These are phyloP conservation scores for Komagataea norvegica DNA, from an alignment of 1,139 yeast genomes.

Conservation along the genomic window DNA sequence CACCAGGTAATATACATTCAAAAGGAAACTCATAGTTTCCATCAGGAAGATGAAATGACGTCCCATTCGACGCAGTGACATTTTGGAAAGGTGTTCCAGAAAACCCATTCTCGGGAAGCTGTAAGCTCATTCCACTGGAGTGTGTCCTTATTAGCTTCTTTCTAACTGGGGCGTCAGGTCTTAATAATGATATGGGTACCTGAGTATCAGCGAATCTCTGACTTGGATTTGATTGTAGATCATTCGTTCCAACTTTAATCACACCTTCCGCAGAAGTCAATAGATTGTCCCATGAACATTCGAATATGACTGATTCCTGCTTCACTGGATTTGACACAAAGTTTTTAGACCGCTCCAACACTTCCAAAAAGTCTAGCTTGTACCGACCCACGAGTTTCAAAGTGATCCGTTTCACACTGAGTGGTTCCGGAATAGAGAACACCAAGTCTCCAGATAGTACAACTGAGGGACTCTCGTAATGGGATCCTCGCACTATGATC, in stretches of 20 bases:
- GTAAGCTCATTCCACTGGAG: conserved; percentile 23
- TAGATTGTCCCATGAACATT: conserved; percentile 57
- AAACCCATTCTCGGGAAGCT: conserved; percentile 26
- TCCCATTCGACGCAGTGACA: conserved; percentile 23
- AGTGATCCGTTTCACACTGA: conserved; percentile 43
- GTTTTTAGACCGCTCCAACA: conserved; percentile 34
- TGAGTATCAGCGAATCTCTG: conserved; percentile 5
- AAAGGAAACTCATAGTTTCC: conserved; percentile 71
- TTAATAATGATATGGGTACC: conserved; percentile 3
- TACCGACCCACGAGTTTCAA: conserved; percentile 50
- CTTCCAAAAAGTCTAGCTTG: conserved; percentile 49
- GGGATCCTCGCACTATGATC: conserved; percentile 51
- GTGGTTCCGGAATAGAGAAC: conserved; percentile 47
- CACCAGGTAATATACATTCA: conserved; percentile 49
- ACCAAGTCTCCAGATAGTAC: conserved; percentile 54
- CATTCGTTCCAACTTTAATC: conserved; percentile 42
- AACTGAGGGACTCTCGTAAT: conserved; percentile 50
- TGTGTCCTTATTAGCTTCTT: conserved; percentile 20
- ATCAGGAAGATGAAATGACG: conserved; percentile 44
- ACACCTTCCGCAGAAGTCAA: conserved; percentile 44
- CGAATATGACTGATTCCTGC: conserved; percentile 47
- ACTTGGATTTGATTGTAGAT: conserved; percentile 17
- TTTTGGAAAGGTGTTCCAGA: conserved; percentile 37
- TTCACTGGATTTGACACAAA: conserved; percentile 41
- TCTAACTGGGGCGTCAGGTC: conserved; percentile 2